These are phyloP conservation scores for Pythium rishiriense DNA, from an alignment of 352 stramenopile genomes.

Conservation along the genomic window DNA sequence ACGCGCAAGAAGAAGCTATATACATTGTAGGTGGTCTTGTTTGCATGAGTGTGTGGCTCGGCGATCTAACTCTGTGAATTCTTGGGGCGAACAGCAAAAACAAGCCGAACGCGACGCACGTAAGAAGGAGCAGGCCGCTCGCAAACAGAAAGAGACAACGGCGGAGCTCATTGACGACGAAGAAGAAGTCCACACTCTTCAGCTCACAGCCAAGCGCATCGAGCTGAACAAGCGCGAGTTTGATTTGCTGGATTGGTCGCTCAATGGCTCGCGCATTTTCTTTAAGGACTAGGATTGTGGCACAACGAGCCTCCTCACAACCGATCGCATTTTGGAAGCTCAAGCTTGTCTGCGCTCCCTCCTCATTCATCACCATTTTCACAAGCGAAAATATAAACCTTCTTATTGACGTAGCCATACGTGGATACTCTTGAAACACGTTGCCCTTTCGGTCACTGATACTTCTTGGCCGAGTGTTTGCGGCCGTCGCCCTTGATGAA, in stretches of 20 bases:
- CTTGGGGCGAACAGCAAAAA: constrained; percentile 44
- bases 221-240: constrained; percentile 87
- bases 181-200: constrained; percentile 84
- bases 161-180: constrained; percentile 86
- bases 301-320: not conserved
- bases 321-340: not conserved
- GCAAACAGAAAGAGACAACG: constrained; percentile 83
- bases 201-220: constrained; percentile 87
- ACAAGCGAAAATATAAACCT: not conserved
- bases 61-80: not conserved
- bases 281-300: constrained; percentile 80
- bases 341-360: not conserved
- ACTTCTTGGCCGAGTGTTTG: constrained; percentile 54
- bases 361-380: constrained; percentile 6
- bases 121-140: constrained; percentile 73
- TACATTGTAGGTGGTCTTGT: constrained; percentile 49
- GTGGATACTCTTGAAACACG: not conserved
- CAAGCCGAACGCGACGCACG: constrained; percentile 77
- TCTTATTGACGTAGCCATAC: not conserved
- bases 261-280: constrained; percentile 91
- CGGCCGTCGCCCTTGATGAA: constrained; percentile 58
- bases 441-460: too few relatives aligned
- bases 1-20: constrained; percentile 77
- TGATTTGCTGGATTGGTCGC: constrained; percentile 89
- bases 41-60: not conserved